Conservation (phyloP, 163 green algal genomes). For the Prototheca cutis region DNA sequence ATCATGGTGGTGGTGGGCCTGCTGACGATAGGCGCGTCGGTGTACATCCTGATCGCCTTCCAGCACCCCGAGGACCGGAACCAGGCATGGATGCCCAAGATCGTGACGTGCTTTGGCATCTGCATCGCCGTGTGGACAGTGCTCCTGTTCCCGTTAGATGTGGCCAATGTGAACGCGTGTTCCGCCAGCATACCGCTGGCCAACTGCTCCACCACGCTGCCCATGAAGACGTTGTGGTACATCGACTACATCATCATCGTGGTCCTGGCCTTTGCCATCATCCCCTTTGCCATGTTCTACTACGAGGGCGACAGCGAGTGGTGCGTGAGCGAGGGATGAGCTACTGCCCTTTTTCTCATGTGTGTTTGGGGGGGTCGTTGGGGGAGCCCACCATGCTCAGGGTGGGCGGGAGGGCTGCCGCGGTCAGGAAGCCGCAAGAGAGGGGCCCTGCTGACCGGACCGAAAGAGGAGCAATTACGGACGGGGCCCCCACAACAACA, state of each 20-base stretch:
- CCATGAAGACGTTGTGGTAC: constrained; percentile 84
- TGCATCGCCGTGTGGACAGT: constrained; percentile 71
- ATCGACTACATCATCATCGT: constrained; percentile 75
- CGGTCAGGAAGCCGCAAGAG: too few species aligned
- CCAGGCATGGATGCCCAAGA: constrained; percentile 80
- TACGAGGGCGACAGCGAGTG: constrained; percentile 91
- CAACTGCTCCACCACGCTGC: constrained; percentile 71
- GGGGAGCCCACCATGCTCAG: too few species aligned
- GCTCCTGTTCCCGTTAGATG: constrained; percentile 92
- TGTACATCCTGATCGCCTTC: constrained; percentile 88
- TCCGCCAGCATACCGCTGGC: constrained; percentile 43
- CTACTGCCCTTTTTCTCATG: too few species aligned
- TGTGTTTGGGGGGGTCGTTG: too few species aligned
- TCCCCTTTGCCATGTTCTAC: constrained; percentile 94
- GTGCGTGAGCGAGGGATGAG: constrained; percentile 35
- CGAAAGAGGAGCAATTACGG: too few species aligned
- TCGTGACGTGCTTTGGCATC: constrained; percentile 66
- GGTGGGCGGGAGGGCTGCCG: too few species aligned
- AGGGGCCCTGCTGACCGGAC: too few species aligned
- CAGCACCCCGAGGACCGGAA: constrained; percentile 93
- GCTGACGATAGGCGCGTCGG: constrained; percentile 27
- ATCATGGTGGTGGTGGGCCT: constrained; percentile 48
- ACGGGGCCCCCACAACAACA: too few species aligned
- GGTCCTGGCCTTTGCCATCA: constrained; percentile 72
- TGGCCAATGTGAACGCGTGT: constrained; percentile 82